These are phyloP conservation scores for Rosa multiflora DNA, from an alignment of 306 rosid species.

Conservation along the genomic window DNA sequence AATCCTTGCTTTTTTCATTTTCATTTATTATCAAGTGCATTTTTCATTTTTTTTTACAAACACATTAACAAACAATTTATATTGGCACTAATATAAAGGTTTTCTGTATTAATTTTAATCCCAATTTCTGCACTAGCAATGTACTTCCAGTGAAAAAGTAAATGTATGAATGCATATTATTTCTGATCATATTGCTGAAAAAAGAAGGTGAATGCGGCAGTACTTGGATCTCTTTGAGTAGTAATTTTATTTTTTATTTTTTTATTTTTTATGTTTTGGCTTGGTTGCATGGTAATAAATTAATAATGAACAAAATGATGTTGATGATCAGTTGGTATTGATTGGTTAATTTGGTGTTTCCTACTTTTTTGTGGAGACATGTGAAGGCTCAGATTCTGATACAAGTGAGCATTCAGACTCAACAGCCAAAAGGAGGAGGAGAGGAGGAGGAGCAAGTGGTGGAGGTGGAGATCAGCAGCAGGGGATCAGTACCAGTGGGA, in stretches of 20 bases:
- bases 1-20: background rate
- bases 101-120: background rate
- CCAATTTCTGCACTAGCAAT: background rate
- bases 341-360: slow-evolving; percentile 23
- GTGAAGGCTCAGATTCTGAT: slow-evolving; percentile 47
- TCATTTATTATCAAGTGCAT: background rate
- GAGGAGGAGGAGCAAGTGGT: slow-evolving; percentile 10
- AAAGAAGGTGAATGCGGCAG: background rate
- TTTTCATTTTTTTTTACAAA: background rate
- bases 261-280: background rate
- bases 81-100: background rate
- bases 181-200: background rate
- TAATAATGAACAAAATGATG: background rate
- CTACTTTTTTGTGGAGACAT: slow-evolving; percentile 27
- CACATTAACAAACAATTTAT: background rate
- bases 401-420: slow-evolving; percentile 47
- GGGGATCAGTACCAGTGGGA: slow-evolving; percentile 21
- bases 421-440: slow-evolving; percentile 45
- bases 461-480: slow-evolving; percentile 10
- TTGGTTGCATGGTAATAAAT: slow-evolving; percentile 11
- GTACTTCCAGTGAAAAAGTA: background rate
- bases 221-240: background rate
- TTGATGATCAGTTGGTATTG: background rate
- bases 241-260: background rate
- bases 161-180: background rate